Conservation (phyloP, 768 basidiomycete species). For the Pisolithus sp. region DNA sequence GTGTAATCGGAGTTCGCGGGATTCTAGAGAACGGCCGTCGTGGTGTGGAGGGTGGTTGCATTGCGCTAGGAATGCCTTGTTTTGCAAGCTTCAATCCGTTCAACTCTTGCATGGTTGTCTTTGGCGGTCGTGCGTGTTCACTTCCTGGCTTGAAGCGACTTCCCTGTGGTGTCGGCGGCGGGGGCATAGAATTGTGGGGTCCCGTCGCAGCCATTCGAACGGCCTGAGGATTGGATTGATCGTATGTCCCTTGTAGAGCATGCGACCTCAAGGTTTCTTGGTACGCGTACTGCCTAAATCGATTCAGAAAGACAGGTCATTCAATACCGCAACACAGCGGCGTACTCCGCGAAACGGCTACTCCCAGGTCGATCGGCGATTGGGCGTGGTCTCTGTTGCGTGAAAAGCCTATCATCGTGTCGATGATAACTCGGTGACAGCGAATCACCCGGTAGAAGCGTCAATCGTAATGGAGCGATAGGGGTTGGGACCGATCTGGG, state of each 20-base stretch:
- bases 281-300: constrained; percentile 63
- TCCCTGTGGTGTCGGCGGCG: constrained; percentile 22
- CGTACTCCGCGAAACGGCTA: constrained; percentile 46
- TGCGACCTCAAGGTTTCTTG: constrained; percentile 38
- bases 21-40: constrained; percentile 26
- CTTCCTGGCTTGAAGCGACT: constrained; percentile 21
- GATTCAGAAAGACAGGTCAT: constrained; percentile 6
- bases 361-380: constrained; percentile 39
- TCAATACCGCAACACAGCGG: constrained; percentile 10
- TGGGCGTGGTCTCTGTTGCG: constrained; percentile 7
- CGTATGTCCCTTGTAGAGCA: constrained; percentile 33
- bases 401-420: constrained; percentile 18
- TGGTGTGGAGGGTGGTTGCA: constrained; percentile 53
- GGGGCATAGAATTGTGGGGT: constrained; percentile 25
- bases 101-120: constrained; percentile 1
- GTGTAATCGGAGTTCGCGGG: constrained; percentile 17
- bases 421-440: constrained; percentile 20
- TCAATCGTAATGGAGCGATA: constrained; percentile 57
- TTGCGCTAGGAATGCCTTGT: constrained; percentile 24
- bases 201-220: constrained; percentile 26
- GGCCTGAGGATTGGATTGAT: constrained; percentile 37
- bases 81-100: constrained; percentile 6
- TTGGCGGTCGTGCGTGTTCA: constrained; percentile 9
- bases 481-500: constrained; percentile 53
- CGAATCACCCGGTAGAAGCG: constrained; percentile 56